Base-by-base conservation (phyloP, 2,329 filamentous ascomycete species). In the Sclerotinia sclerotiorum region DNA sequence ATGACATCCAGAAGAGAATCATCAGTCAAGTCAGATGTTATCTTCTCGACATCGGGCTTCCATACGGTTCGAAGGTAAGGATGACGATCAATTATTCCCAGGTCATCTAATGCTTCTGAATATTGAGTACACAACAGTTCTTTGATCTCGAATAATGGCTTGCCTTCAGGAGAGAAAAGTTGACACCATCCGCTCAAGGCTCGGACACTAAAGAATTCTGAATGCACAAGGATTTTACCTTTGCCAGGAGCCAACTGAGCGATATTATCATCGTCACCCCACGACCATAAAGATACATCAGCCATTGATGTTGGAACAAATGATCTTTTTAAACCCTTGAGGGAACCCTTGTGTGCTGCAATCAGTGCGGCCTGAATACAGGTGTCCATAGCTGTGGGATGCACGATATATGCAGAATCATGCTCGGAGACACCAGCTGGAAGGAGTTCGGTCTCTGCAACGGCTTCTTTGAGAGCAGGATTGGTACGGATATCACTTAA, bases 321-420 rank as follows among this genome's bases (percentile, higher is more conserved):
- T 3, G 62, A 65, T 21, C 42, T 65, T 32, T 5, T 65, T 32
- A 56, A 29, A 8, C 42, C 49, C 5, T n/a, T 29, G 1, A 65
- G 29, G 19, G 62, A 65, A 17, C 49, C 49, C 11, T 56, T 65
- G 21, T 64, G 35, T 15, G 49, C 61, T 8, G 17, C 49, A 65
- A 65, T 65, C 13, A 65, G 21, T 44, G 35, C 49, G 24, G 81
- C 81, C 67, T 87, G 85, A 44, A 87, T 81, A 76, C 86, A 82
- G 2, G 82, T 77, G 70, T 87, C 85, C 27, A 87, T 78, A 0
- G 84, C 86, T 6, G 83, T 80, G 0, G 85, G 85, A 69, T 87
- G 85, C 32, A 88, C 80, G 3, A 86, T 46, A 51, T 70, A 70
- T 8, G 74, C 51, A 78, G 79, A 80, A 71, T 83, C 81, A 27